These are phyloP conservation scores for Parvularia atlantis DNA, from an alignment of 78 protist species.

Conservation along the genomic window DNA sequence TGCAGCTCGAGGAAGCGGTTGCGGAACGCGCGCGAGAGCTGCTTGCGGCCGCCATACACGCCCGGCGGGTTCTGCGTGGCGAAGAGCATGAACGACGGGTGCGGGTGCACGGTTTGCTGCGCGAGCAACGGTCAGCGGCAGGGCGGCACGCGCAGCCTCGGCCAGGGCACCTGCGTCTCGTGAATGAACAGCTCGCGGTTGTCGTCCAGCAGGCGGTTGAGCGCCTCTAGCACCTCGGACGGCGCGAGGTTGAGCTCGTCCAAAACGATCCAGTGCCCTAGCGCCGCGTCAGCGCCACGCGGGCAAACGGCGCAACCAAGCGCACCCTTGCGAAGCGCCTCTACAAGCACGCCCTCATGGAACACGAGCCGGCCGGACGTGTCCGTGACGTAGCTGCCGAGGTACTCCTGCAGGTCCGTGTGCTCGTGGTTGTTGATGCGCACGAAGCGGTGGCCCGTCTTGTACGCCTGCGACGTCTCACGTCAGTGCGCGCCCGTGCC, in stretches of 20 bases:
- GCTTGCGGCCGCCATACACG: conserved; percentile 98
- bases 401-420: conserved; percentile 98
- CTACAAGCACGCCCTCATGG: conserved; percentile 89
- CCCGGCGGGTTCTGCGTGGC: conserved; percentile 99
- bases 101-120: conserved; percentile 82
- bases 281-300: too few relatives aligned
- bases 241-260: conserved; percentile 99
- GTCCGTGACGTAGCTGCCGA: conserved; percentile 87
- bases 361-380: conserved; percentile 70
- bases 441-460: conserved; percentile 64
- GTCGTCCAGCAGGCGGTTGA: conserved; percentile 98
- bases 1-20: conserved; percentile 94
- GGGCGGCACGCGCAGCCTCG: too few relatives aligned
- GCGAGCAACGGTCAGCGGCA: too few relatives aligned
- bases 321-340: conserved; percentile 85
- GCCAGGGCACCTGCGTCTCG: too few relatives aligned
- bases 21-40: conserved; percentile 89
- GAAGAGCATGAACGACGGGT: conserved; percentile 92
- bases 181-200: conserved; percentile 96
- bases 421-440: conserved; percentile 99
- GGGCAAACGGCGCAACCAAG: too few relatives aligned
- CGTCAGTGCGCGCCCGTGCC: background rate
- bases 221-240: conserved; percentile 97
- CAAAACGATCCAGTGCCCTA: conserved; percentile 98
- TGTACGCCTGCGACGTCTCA: too few relatives aligned